phyloP scores from a whole-genome alignment of 2,329 filamentous ascomycete species.

The Coniochaeta prunicola region DNA sequence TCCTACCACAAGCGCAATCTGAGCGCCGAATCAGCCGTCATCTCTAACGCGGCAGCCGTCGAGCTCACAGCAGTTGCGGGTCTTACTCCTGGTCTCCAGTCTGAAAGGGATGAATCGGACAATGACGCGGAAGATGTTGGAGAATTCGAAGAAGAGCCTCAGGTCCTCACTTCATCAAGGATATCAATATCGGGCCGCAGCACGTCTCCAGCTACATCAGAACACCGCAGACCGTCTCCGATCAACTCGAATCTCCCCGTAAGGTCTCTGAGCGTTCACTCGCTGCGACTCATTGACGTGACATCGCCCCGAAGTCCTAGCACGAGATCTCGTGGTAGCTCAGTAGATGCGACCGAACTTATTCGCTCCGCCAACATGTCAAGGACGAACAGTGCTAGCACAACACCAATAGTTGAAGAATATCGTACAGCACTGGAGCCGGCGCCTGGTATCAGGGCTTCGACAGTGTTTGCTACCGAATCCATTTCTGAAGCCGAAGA shows the following conservation, averaged over 20 bases:
- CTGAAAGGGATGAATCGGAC: constrained; percentile 52
- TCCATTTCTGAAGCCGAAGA: constrained; percentile 40
- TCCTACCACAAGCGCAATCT: neutral
- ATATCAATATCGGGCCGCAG: constrained; percentile 45
- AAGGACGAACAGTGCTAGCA: constrained; percentile 30
- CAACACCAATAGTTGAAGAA: constrained; percentile 34
- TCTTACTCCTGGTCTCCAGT: neutral
- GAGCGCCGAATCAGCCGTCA: constrained; percentile 4
- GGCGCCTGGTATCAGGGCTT: neutral
- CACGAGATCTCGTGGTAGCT: constrained; percentile 39
- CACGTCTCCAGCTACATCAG: constrained; percentile 41
- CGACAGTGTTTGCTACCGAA: constrained; percentile 13
- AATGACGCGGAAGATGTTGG: constrained; percentile 29
- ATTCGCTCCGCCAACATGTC: constrained; percentile 28
- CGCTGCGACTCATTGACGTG: constrained; percentile 52
- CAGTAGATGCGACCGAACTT: constrained; percentile 36
- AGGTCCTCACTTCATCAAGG: constrained; percentile 49
- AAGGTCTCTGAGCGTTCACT: constrained; percentile 44
- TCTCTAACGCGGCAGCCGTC: constrained; percentile 8
- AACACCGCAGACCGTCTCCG: constrained; percentile 32
- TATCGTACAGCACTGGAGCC: constrained; percentile 13
- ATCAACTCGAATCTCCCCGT: constrained; percentile 29
- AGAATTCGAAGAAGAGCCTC: constrained; percentile 48
- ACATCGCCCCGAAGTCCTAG: constrained; percentile 42
- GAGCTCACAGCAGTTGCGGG: constrained; percentile 5